phyloP scores from a whole-genome alignment of 495 filamentous ascomycete genomes.

The Penicillium dipodomyicola region DNA sequence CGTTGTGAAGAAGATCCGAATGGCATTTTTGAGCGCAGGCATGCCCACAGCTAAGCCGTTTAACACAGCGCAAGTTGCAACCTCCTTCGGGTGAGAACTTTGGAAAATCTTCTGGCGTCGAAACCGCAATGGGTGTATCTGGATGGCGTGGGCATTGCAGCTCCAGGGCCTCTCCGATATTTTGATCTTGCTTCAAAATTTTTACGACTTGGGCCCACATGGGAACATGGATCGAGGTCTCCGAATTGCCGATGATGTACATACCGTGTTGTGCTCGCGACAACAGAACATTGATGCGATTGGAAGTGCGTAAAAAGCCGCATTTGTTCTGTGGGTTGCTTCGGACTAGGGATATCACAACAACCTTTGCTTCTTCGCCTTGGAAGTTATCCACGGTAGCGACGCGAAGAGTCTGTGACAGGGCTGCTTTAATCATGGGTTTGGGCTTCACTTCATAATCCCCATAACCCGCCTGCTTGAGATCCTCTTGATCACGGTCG shows the following conservation, averaged over 20 bases:
- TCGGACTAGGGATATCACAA: constrained; percentile 79
- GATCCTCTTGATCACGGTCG: constrained; percentile 63
- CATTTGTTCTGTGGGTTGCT: constrained; percentile 62
- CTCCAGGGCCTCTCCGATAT: constrained; percentile 54
- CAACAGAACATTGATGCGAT: constrained; percentile 79
- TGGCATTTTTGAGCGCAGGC: constrained; percentile 69
- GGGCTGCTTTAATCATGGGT: constrained; percentile 42
- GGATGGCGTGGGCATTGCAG: constrained; percentile 69
- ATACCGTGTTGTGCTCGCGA: constrained; percentile 74
- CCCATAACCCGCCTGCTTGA: constrained; percentile 51
- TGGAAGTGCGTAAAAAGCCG: constrained; percentile 71
- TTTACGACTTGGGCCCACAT: constrained; percentile 71
- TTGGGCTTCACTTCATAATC: constrained; percentile 21
- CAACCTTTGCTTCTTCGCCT: constrained; percentile 76
- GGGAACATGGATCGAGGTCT: constrained; percentile 50
- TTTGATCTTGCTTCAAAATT: constrained; percentile 48
- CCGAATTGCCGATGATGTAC: constrained; percentile 77
- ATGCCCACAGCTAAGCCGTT: constrained; percentile 69
- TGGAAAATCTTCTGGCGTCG: constrained; percentile 61
- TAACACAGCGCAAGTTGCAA: constrained; percentile 57
- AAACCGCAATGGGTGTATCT: constrained; percentile 53
- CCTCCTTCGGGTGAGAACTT: constrained; percentile 67
- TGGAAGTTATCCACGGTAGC: constrained; percentile 91
- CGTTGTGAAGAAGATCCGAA: constrained; percentile 61
- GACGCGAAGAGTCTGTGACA: constrained; percentile 61